Base-by-base conservation (phyloP, 495 filamentous ascomycete genomes). In the Penicillium samsonianum region DNA sequence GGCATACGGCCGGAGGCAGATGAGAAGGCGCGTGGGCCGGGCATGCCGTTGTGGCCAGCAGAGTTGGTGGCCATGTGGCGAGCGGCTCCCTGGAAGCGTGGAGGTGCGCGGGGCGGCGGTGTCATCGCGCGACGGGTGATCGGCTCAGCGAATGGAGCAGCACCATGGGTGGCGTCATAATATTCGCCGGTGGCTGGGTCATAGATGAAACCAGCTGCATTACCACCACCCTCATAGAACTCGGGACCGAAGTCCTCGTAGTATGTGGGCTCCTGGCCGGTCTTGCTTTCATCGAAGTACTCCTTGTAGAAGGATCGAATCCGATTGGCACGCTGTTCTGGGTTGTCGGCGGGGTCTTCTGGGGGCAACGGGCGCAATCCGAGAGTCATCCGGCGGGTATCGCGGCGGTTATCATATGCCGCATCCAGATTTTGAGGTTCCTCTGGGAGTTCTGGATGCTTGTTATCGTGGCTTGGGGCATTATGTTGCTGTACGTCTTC, bases 231-330 rank as follows among this genome's bases (percentile, higher is more conserved):
- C 4, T 78, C 71, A 38, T 87, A 80, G 65, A 87, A 89, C 46
- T 84, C 81, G 16, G 82, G 62, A 46, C 86, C 84, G 63, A 87
- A 87, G 62, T 90, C 87, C 61, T 90, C 85, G 55, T 87, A 87
- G 65, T 91, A 89, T 3, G 61, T 68, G 19, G 72, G 62, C 31
- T 78, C 73, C 43, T 67, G 71, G n/a, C 75, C 79, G 0, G 78
- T 78, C 68, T 88, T 90, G 19, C 82, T 86, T 23, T 96, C 92
- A 52, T 98, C 94, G 59, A 98, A 98, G 72, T 98, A 98, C 72
- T 98, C 94, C 71, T 96, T 96, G 77, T 98, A 98, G 77, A 98
- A 98, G 23, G 95, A 98, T 62, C 94, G 85, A 61, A 98, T 98
- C 22, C 95, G 84, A 75, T 96, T 97, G 58, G 94, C 94, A 68